These are phyloP conservation scores for Cercospora beticola DNA, from an alignment of 2,329 filamentous ascomycete species.

Conservation along the genomic window DNA sequence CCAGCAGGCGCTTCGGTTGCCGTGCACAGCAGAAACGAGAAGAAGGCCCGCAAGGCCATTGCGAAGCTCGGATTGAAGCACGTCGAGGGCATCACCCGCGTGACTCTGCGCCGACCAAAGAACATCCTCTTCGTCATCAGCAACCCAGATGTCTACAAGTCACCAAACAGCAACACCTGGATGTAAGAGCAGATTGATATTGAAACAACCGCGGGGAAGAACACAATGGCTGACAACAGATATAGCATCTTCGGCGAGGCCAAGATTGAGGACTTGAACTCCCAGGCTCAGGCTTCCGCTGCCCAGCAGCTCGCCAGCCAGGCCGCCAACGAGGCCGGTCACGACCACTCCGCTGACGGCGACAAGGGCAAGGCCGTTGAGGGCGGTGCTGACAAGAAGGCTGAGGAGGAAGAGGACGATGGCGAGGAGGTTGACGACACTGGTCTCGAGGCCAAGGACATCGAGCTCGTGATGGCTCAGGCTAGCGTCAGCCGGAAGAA, in stretches of 20 bases:
- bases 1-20: conserved; percentile 85
- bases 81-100: conserved; percentile 94
- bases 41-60: conserved; percentile 99
- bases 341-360: conserved; percentile 75
- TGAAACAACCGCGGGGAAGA: conserved; percentile 8
- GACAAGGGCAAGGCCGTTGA: conserved; percentile 71
- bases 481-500: conserved; percentile 96
- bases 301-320: conserved; percentile 88
- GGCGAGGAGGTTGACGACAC: conserved; percentile 93
- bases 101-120: conserved; percentile 97
- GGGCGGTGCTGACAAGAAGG: conserved; percentile 52
- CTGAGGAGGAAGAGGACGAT: conserved; percentile 78
- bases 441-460: conserved; percentile 97
- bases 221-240: conserved; percentile 9
- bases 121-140: conserved; percentile 99
- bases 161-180: conserved; percentile 98
- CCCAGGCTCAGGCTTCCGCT: conserved; percentile 91
- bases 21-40: conserved; percentile 99
- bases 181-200: conserved; percentile 61
- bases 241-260: conserved; percentile 96
- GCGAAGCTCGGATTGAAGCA: conserved; percentile 97
- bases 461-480: conserved; percentile 98
- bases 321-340: conserved; percentile 65
- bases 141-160: conserved; percentile 99
- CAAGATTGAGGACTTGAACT: conserved; percentile 99